Evolutionary conservation across 257 asterid genomes (phyloP).

Genomic region (Solanum ossicruentum): DNA sequence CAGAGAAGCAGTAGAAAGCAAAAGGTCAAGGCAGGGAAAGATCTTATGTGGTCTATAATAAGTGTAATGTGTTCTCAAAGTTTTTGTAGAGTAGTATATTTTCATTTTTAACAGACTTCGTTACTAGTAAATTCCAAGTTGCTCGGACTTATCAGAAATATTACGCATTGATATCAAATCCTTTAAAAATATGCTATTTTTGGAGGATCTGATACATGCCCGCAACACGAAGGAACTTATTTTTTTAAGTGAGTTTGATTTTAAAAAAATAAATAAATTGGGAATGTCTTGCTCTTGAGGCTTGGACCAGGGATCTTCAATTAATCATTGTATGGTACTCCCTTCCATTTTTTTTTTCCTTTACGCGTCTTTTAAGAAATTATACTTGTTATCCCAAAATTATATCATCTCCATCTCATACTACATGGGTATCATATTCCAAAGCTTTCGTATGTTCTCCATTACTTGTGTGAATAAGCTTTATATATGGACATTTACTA

Average conservation of each 20-base stretch:
- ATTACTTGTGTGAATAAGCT: too few relatives aligned
- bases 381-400: too few relatives aligned
- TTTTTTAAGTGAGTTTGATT: neutral
- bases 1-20: neutral
- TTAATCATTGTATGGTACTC: neutral
- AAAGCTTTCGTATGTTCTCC: too few relatives aligned
- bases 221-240: neutral
- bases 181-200: too few relatives aligned
- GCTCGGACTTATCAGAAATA: too few relatives aligned
- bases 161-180: fast-evolving
- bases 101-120: neutral
- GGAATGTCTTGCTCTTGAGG: neutral
- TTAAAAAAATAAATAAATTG: neutral
- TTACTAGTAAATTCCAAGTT: neutral
- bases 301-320: neutral
- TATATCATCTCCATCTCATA: neutral
- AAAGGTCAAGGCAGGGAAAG: neutral
- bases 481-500: too few relatives aligned
- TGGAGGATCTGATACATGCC: too few relatives aligned
- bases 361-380: neutral
- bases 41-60: neutral
- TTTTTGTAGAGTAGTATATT: neutral
- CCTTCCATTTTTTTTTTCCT: neutral
- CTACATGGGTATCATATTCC: too few relatives aligned
- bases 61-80: neutral